These are phyloP conservation scores for Ceratocystis colombiana DNA, from an alignment of 2,329 filamentous ascomycete genomes.

Conservation along the genomic window DNA sequence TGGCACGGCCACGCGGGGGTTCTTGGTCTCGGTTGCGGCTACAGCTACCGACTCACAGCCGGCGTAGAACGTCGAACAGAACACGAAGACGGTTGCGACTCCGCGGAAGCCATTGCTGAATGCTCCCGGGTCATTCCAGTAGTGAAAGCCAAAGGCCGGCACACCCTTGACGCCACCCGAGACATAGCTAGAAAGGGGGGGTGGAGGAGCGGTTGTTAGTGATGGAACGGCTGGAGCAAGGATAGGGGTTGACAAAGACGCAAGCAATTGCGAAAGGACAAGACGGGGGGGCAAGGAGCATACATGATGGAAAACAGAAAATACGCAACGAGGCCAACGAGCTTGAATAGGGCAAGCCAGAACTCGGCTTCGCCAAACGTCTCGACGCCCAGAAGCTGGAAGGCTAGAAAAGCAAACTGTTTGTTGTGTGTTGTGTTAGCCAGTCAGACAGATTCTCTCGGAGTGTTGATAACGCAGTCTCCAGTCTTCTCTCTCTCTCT, in stretches of 20 bases:
- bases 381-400: conserved; percentile 62
- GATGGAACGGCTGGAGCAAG: neutral
- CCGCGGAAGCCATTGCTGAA: conserved; percentile 60
- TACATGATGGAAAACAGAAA: conserved; percentile 62
- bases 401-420: conserved; percentile 48
- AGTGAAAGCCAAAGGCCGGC: conserved; percentile 53
- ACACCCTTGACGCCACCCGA: conserved; percentile 54
- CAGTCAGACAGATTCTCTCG: neutral
- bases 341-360: conserved; percentile 65
- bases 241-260: neutral
- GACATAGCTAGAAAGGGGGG: conserved; percentile 41
- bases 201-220: neutral
- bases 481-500: neutral
- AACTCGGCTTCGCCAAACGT: conserved; percentile 73
- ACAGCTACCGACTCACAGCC: conserved; percentile 57
- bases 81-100: conserved; percentile 56
- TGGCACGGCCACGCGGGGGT: conserved; percentile 47
- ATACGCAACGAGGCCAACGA: conserved; percentile 58
- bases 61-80: conserved; percentile 60
- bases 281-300: conserved; percentile 26
- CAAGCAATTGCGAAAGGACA: neutral
- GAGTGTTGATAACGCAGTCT: neutral
- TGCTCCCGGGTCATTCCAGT: conserved; percentile 62
- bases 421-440: neutral
- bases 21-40: conserved; percentile 51